These are phyloP conservation scores for Claviceps sorghi DNA, from an alignment of 2,329 filamentous ascomycete genomes.

Conservation along the genomic window DNA sequence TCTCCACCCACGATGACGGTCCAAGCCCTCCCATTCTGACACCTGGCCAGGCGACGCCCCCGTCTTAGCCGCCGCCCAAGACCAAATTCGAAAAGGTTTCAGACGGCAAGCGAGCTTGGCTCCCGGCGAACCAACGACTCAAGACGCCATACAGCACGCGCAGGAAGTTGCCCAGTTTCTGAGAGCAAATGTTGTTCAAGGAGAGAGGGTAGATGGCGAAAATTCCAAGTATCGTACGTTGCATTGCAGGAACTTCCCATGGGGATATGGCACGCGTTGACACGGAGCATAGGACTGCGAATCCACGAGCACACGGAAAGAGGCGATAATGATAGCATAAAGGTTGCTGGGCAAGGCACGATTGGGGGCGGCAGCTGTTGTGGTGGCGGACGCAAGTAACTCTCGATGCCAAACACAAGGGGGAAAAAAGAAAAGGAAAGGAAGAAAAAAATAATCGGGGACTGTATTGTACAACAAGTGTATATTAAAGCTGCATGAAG, in stretches of 20 bases:
- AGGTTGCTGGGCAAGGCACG: constrained; percentile 35
- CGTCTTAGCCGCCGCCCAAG: constrained; percentile 54
- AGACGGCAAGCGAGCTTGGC: constrained; percentile 47
- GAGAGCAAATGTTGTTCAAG: constrained; percentile 78
- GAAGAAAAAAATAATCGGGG: neutral
- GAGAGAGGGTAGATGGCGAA: constrained; percentile 33
- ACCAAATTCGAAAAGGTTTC: constrained; percentile 62
- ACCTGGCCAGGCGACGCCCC: constrained; percentile 47
- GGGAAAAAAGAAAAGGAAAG: neutral
- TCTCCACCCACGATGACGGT: neutral
- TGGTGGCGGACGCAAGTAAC: constrained; percentile 4
- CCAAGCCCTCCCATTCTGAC: neutral
- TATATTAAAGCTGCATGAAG: neutral
- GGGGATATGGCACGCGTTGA: neutral
- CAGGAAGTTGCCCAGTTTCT: constrained; percentile 70
- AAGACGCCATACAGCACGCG: constrained; percentile 59
- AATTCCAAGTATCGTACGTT: constrained; percentile 46
- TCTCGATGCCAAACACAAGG: neutral
- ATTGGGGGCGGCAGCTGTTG: constrained; percentile 20
- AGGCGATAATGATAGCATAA: constrained; percentile 85
- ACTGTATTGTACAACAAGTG: constrained; percentile 9
- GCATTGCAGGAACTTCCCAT: neutral
- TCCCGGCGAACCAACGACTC: constrained; percentile 41
- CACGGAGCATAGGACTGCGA: constrained; percentile 46
- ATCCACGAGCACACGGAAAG: constrained; percentile 88